Percentiles rank a stretch among this genome's conserved stretches.
Evolutionary conservation across 495 filamentous ascomycete genomes (phyloP).

Genomic region (Chaetomium cochliodes): DNA sequence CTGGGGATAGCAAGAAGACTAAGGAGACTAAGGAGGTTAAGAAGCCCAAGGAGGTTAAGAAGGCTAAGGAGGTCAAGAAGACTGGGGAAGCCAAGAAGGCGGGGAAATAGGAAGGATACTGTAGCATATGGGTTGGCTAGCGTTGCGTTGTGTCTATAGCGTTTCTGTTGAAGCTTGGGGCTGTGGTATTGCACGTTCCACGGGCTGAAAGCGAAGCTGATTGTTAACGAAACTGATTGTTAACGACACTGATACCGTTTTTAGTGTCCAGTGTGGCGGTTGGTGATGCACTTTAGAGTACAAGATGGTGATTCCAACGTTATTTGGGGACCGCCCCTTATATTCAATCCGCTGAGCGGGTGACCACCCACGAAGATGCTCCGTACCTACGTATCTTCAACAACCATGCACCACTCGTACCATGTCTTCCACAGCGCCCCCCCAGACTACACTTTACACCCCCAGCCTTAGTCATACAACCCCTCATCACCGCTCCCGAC

Average conservation of each 20-base stretch:
- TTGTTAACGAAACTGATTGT: neutral
- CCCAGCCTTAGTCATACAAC: conserved; percentile 35
- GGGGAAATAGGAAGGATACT: neutral
- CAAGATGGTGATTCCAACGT: too few species aligned
- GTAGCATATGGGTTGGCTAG: neutral
- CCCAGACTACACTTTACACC: neutral
- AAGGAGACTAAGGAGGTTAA: neutral
- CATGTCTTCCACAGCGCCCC: neutral
- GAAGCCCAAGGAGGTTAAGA: neutral
- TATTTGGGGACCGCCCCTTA: too few species aligned
- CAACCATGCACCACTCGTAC: neutral
- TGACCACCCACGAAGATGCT: too few species aligned
- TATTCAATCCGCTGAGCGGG: too few species aligned
- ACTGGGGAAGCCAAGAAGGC: neutral
- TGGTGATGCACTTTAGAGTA: too few species aligned
- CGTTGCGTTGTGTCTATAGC: conserved; percentile 1
- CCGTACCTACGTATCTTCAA: too few species aligned
- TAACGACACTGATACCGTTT: neutral
- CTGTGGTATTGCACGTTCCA: neutral
- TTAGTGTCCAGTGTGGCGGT: neutral
- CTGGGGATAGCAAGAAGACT: neutral
- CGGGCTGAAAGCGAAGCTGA: too few species aligned
- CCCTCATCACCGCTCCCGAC: conserved; percentile 34
- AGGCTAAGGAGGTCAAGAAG: conserved; percentile 1
- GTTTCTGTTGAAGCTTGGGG: neutral